Evolutionary conservation across 352 stramenopile genomes (phyloP), one percentile per base, ranked within the genome.

Genomic region (Phytophthora meadii): DNA sequence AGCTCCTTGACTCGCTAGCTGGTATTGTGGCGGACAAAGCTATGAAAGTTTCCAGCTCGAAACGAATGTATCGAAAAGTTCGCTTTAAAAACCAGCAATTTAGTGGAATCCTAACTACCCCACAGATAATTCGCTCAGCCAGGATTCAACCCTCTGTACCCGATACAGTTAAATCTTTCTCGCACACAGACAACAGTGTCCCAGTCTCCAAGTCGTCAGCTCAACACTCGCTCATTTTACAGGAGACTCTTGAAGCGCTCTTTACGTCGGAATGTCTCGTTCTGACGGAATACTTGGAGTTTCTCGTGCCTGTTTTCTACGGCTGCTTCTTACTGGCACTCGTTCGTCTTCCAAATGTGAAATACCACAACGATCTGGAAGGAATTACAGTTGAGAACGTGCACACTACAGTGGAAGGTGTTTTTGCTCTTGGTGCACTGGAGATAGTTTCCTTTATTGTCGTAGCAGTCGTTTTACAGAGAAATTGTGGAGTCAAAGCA

Each of bases 181-280:
- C 5, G 2, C 28, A 10, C 28, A 34, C 28, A 9, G 28, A 34
- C 5, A 9, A 10, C 28, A 34, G 8, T 9, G 28, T 34, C 5
- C 28, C 4, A 34, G 28, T 34, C 28, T 2, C 28, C 28, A 34
- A 34, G 6, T 10, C 28, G 2, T 9, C 7, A 34, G 28, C 6
- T 34, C 28, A 34, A 10, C 28, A 34, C 28, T 34, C 53, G 3
- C 28, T 41, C 10, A 45, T 61, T 61, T 28, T 61, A 4, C 28
- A 34, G 1, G 30, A 53, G 32, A 52, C 22, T 6, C 54, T 62
- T 28, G 42, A 62, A 45, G 24, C 24, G 22, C 56, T 82, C 17
- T 80, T 80, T 54, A 66, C 72, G 4, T 64, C 54, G 14, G 68
- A 80, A 39, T 84, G 72, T 10, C 32, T 76, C 14, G 54, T 79